Evolutionary conservation across 768 basidiomycete species (phyloP).

Genomic region (Tephrocybe rancida): DNA sequence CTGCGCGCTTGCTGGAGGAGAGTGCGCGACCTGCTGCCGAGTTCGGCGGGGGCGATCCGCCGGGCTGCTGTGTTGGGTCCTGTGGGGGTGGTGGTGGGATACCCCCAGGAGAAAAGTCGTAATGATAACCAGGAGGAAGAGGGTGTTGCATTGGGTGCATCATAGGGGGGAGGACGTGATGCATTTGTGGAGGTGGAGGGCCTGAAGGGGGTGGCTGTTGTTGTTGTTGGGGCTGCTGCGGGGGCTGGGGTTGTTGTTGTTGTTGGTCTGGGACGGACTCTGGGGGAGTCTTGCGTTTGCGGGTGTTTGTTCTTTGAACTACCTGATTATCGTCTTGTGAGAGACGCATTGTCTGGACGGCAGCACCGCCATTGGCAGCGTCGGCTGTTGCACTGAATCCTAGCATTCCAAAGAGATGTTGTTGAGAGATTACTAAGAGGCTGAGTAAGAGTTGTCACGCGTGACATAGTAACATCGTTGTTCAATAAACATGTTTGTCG

Average conservation of each 20-base stretch:
- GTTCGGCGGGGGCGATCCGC: conserved; percentile 27
- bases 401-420: conserved; percentile 32
- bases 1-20: conserved; percentile 84
- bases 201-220: conserved; percentile 6
- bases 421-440: conserved; percentile 49
- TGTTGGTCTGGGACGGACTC: conserved; percentile 32
- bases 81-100: conserved; percentile 34
- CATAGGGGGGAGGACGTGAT: conserved; percentile 57
- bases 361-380: conserved; percentile 13
- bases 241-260: conserved; percentile 20
- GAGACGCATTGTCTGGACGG: conserved; percentile 52
- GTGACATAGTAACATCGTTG: background rate
- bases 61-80: conserved; percentile 29
- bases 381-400: conserved; percentile 28
- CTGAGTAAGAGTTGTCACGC: conserved; percentile 35
- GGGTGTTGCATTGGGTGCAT: conserved; percentile 43
- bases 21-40: conserved; percentile 52
- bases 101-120: conserved; percentile 61
- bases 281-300: conserved; percentile 72
- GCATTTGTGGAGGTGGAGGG: conserved; percentile 38
- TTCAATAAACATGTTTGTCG: too few species aligned
- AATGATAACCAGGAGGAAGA: conserved; percentile 52
- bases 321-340: conserved; percentile 54
- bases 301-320: conserved; percentile 39
- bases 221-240: conserved; percentile 22